Evolutionary conservation across 768 basidiomycete species (phyloP).

Genomic region (Lactifluus hygrophoroides): DNA sequence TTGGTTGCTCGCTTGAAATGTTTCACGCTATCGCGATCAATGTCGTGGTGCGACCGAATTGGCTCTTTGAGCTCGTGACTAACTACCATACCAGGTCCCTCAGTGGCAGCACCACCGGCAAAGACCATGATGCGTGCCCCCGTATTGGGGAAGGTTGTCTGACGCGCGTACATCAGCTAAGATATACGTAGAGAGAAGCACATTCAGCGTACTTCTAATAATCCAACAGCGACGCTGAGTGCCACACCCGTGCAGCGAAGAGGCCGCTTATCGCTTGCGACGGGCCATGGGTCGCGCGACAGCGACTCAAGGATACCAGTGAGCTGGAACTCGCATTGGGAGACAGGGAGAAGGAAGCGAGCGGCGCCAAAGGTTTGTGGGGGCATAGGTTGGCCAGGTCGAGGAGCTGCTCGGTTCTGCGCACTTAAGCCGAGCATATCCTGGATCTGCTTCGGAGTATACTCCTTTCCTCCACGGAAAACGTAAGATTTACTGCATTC

Average conservation of each 20-base stretch:
- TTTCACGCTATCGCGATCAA: slow-evolving; percentile 92
- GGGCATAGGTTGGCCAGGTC: slow-evolving; percentile 76
- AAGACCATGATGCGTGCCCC: slow-evolving; percentile 96
- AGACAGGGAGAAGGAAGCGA: slow-evolving; percentile 85
- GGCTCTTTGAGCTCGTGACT: slow-evolving; percentile 93
- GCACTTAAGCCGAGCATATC: slow-evolving; percentile 92
- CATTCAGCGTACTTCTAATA: slow-evolving; percentile 59
- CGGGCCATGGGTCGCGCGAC: slow-evolving; percentile 92
- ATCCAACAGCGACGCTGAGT: slow-evolving; percentile 83
- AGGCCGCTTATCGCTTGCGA: slow-evolving; percentile 88
- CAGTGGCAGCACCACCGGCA: slow-evolving; percentile 89
- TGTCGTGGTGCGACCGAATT: slow-evolving; percentile 97
- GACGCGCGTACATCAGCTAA: not conserved
- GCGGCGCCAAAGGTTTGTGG: slow-evolving; percentile 77
- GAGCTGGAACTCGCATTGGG: slow-evolving; percentile 92
- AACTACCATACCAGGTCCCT: slow-evolving; percentile 96
- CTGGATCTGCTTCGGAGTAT: slow-evolving; percentile 91
- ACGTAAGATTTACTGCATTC: slow-evolving; percentile 98
- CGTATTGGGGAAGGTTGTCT: slow-evolving; percentile 90
- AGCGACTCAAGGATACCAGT: slow-evolving; percentile 87
- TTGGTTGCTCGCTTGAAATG: slow-evolving; percentile 96
- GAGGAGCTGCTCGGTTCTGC: slow-evolving; percentile 74
- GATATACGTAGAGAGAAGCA: no score
- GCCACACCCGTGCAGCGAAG: slow-evolving; percentile 95
- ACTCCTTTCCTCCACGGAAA: slow-evolving; percentile 97